A percentile compares a stretch with the other conserved stretches of the same genome.
Conservation (phyloP, 139 green algal genomes). For the Axilococcus clingmanii region DNA sequence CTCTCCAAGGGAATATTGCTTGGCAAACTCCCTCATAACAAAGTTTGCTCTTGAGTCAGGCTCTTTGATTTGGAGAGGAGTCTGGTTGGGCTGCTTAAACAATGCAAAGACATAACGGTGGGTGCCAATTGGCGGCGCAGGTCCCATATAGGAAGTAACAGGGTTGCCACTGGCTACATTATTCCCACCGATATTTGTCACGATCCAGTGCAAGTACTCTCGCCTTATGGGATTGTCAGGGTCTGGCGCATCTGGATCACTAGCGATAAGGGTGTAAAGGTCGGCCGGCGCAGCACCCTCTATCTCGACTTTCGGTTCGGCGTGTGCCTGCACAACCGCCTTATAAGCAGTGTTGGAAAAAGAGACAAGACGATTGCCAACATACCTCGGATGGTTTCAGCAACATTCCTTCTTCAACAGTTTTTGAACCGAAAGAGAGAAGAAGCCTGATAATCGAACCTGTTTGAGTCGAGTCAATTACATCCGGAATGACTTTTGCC, state of each 20-base stretch:
- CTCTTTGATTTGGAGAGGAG: neutral
- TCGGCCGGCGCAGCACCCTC: neutral
- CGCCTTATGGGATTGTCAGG: neutral
- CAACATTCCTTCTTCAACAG: no score
- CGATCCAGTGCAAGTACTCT: constrained; percentile 4
- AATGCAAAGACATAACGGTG: constrained; percentile 4
- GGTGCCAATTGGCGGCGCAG: constrained; percentile 6
- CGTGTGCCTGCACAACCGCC: no score
- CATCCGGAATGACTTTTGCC: no score
- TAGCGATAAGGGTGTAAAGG: neutral
- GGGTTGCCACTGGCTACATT: neutral
- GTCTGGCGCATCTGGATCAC: neutral
- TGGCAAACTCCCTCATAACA: constrained; percentile 4
- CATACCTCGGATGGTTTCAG: no score
- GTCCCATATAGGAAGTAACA: constrained; percentile 1
- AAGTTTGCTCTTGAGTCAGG: constrained; percentile 5
- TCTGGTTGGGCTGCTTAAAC: constrained; percentile 7
- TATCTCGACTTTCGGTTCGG: neutral
- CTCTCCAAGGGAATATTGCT: constrained; percentile 7
- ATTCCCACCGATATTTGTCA: neutral
- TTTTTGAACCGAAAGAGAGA: no score
- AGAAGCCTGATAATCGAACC: no score
- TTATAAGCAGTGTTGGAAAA: no score
- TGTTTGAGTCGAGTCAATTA: no score
- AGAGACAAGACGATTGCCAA: no score